phyloP scores from a whole-genome alignment of 176 grass and related monocot genomes.

The Aegilops bicornis region DNA sequence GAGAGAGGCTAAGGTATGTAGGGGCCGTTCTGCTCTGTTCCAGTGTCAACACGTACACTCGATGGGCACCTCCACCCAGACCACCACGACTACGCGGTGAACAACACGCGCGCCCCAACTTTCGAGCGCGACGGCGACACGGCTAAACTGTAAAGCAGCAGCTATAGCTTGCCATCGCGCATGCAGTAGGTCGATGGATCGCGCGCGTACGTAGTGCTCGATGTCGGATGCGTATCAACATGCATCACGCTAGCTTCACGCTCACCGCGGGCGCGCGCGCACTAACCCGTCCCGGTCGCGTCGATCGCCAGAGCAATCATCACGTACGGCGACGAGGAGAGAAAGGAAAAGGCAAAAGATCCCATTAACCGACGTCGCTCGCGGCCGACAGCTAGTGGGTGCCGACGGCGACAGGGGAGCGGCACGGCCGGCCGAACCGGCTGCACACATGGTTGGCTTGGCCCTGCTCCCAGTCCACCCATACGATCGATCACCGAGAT shows the following conservation, averaged over 20 bases:
- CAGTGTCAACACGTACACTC: neutral
- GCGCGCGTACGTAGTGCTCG: neutral
- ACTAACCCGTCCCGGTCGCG: neutral
- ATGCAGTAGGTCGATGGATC: neutral
- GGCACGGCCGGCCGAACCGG: neutral
- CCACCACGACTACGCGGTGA: neutral
- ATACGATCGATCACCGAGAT: neutral
- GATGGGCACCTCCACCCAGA: neutral
- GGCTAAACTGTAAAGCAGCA: neutral
- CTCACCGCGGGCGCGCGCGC: neutral
- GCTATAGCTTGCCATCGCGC: neutral
- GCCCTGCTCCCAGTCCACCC: neutral
- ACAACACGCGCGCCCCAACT: neutral
- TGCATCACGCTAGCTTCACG: neutral
- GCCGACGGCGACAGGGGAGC: slow-evolving; percentile 33
- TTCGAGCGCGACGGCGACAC: neutral
- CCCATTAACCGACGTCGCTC: neutral
- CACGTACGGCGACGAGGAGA: neutral
- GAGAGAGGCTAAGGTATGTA: too few relatives aligned
- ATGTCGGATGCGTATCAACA: neutral
- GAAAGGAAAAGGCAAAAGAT: neutral
- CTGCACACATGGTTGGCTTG: neutral
- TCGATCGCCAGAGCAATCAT: neutral
- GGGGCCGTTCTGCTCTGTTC: neutral
- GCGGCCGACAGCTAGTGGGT: slow-evolving; percentile 22